phyloP scores from a whole-genome alignment of 2,329 filamentous ascomycete species.

The Cercospora sp. region DNA sequence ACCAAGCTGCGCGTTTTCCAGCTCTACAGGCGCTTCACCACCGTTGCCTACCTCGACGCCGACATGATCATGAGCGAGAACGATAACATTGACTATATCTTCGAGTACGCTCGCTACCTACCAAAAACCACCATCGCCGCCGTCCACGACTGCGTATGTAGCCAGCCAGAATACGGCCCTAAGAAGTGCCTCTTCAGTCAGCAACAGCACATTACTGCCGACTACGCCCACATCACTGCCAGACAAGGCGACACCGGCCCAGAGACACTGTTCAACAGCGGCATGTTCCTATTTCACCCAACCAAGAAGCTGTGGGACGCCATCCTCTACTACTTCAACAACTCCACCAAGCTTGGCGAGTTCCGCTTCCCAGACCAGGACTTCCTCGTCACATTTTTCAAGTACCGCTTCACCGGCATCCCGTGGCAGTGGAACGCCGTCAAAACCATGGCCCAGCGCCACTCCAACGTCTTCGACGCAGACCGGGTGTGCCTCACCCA shows the following conservation, averaged over 20 bases:
- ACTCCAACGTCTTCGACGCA: background rate
- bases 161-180: conserved; percentile 43
- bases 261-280: conserved; percentile 50
- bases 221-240: conserved; percentile 43
- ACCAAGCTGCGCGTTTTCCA: background rate
- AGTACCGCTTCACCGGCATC: conserved; percentile 46
- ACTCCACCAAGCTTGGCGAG: conserved; percentile 42
- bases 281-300: conserved; percentile 55
- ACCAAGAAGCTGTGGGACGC: conserved; percentile 41
- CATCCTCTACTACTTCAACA: conserved; percentile 47
- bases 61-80: background rate
- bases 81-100: background rate
- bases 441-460: background rate
- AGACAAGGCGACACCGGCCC: background rate
- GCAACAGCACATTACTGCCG: conserved; percentile 36
- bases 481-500: background rate
- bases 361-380: conserved; percentile 58
- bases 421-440: conserved; percentile 50
- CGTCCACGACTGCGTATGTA: conserved; percentile 55
- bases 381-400: conserved; percentile 53
- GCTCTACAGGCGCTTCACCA: background rate
- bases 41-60: background rate
- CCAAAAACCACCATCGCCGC: conserved; percentile 43
- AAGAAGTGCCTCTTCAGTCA: conserved; percentile 52
- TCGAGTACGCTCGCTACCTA: background rate